Conservation (phyloP, 495 filamentous ascomycete species). For the Penicillium cosmopolitanum region DNA sequence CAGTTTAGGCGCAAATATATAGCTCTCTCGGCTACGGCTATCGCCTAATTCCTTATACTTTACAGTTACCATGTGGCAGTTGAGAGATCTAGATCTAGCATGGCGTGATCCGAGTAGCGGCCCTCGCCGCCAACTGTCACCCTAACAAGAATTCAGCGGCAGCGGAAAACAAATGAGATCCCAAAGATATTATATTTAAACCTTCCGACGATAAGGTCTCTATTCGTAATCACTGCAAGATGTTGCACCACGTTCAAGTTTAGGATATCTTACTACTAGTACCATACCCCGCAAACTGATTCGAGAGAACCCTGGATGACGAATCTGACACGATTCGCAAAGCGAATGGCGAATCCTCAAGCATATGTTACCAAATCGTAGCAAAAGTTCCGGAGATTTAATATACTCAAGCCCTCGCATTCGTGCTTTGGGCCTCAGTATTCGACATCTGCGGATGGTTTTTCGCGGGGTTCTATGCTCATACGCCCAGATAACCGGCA, state of each 20-base stretch:
- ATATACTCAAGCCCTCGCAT: not conserved
- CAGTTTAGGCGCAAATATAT: too few species aligned
- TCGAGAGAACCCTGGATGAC: conserved; percentile 2
- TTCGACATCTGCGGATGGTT: conserved; percentile 16
- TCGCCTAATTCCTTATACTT: too few species aligned
- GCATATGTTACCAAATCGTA: not conserved
- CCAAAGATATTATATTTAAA: not conserved
- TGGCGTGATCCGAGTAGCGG: not conserved
- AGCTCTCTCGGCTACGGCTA: too few species aligned
- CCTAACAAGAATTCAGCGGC: not conserved
- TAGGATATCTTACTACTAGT: conserved; percentile 1
- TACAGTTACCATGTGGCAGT: too few species aligned
- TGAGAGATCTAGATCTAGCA: not conserved
- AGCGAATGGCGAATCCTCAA: not conserved
- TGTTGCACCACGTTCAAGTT: conserved; percentile 20
- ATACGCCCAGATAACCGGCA: conserved; percentile 23
- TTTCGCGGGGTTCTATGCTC: not conserved
- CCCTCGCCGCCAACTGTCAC: not conserved
- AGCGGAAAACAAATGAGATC: not conserved
- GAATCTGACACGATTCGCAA: conserved; percentile 19
- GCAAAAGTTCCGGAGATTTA: not conserved
- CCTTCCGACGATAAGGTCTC: conserved; percentile 1
- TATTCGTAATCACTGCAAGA: conserved; percentile 6
- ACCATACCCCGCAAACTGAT: not conserved
- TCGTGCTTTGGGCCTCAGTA: conserved; percentile 3